Evolutionary conservation across 768 basidiomycete species (phyloP).

Genomic region (Cyclocybe cylindracea): DNA sequence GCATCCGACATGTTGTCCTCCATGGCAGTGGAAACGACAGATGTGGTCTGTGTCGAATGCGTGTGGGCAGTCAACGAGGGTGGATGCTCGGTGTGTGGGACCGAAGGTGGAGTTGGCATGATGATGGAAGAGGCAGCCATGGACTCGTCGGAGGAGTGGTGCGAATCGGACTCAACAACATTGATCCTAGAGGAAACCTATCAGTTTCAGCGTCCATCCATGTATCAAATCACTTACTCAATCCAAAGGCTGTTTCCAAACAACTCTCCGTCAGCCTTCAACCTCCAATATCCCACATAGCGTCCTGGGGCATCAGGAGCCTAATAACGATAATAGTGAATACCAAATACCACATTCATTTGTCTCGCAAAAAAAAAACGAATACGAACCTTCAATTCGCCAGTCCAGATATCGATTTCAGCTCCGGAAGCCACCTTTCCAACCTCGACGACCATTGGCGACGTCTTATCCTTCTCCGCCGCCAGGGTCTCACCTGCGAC

Average conservation of each 20-base stretch:
- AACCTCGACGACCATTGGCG: slow-evolving; percentile 29
- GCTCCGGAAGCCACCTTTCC: slow-evolving; percentile 60
- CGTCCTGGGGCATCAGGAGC: slow-evolving; percentile 75
- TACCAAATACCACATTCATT: not conserved
- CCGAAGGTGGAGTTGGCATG: slow-evolving; percentile 25
- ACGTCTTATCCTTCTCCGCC: slow-evolving; percentile 19
- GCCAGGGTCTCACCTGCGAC: slow-evolving; percentile 63
- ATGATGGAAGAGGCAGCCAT: slow-evolving; percentile 55
- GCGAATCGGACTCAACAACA: slow-evolving; percentile 54
- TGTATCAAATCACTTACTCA: slow-evolving; percentile 51
- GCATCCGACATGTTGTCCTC: slow-evolving; percentile 35
- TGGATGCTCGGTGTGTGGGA: slow-evolving; percentile 14
- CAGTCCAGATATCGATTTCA: slow-evolving; percentile 66
- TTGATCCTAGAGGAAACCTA: slow-evolving; percentile 49
- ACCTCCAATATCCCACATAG: slow-evolving; percentile 78
- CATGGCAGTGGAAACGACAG: slow-evolving; percentile 15
- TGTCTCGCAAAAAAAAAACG: not conserved
- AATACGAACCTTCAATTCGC: slow-evolving; percentile 66
- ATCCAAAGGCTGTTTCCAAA: slow-evolving; percentile 83
- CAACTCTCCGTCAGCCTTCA: slow-evolving; percentile 58
- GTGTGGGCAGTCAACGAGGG: slow-evolving; percentile 19
- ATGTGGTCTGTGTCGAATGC: slow-evolving; percentile 15
- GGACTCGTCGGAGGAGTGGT: slow-evolving; percentile 43
- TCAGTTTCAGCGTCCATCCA: not conserved
- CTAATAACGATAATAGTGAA: slow-evolving; percentile 26